Evolutionary conservation across 345 rosid genomes (phyloP).

Genomic region (Psidium guajava): DNA sequence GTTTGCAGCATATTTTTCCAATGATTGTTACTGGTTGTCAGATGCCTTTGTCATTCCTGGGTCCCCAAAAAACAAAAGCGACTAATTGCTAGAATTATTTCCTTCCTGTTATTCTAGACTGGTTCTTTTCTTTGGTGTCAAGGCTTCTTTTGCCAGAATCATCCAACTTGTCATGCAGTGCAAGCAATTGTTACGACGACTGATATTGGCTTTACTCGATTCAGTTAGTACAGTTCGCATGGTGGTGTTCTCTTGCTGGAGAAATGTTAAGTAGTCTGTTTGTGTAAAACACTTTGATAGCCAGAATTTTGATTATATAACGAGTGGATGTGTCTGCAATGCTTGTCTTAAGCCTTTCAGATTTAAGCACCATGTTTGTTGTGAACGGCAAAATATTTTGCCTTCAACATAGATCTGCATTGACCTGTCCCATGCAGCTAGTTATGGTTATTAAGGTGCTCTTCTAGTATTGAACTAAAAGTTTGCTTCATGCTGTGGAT

Average conservation of each 20-base stretch:
- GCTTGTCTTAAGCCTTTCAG: background rate
- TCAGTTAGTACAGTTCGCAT: background rate
- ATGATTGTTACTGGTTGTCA: background rate
- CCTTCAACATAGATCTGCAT: background rate
- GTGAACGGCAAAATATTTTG: background rate
- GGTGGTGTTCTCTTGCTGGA: background rate
- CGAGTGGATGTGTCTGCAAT: background rate
- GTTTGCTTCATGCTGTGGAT: background rate
- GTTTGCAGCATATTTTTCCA: background rate
- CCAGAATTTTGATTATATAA: background rate
- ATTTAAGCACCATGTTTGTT: background rate
- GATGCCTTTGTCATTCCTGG: background rate
- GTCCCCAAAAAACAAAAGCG: background rate
- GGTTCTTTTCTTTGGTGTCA: background rate
- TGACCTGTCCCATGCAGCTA: background rate
- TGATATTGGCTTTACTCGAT: background rate
- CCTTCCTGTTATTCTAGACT: background rate
- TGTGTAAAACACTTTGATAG: background rate
- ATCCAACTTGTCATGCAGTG: background rate
- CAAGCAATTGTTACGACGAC: background rate
- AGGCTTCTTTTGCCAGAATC: background rate
- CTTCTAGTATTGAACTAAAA: background rate
- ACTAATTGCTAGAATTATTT: background rate
- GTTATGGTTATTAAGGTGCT: background rate
- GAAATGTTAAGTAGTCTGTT: background rate